A percentile compares a stretch with the other conserved stretches of the same genome.
Conservation (phyloP, 1,284 basidiomycete species). For the Rhodotorula sp. region DNA sequence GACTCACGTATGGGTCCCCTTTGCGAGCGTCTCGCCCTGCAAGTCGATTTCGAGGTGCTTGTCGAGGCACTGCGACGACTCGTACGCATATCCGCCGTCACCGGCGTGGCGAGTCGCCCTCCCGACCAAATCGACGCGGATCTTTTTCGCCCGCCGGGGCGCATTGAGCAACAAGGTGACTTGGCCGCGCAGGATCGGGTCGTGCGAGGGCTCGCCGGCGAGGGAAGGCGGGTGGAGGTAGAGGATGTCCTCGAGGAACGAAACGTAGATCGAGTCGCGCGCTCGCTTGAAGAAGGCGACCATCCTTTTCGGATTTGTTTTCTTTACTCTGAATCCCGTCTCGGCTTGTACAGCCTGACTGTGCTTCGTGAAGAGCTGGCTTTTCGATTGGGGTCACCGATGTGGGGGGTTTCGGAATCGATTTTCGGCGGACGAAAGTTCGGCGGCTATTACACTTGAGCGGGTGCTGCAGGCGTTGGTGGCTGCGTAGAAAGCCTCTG, state of each 20-base stretch:
- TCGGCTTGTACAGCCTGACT: no score
- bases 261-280: constrained; percentile 17
- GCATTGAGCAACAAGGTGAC: constrained; percentile 2
- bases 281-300: constrained; percentile 5
- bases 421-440: no score
- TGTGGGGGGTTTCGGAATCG: no score
- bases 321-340: no score
- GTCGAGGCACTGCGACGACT: constrained; percentile 11
- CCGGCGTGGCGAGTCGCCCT: constrained; percentile 17
- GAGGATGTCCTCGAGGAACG: constrained; percentile 24
- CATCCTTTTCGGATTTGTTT: neutral
- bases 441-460: no score
- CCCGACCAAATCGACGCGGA: constrained; percentile 24
- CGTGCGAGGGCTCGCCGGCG: constrained; percentile 15
- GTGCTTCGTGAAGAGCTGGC: no score
- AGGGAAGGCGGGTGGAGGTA: constrained; percentile 17
- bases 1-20: constrained; percentile 23
- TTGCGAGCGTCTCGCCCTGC: constrained; percentile 14
- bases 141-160: constrained; percentile 8
- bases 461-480: no score
- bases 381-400: no score
- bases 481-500: no score
- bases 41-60: constrained; percentile 29
- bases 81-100: constrained; percentile 15
- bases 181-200: constrained; percentile 19